Percentiles rank a stretch among this genome's conserved stretches.
Evolutionary conservation across 164 flowering plant genomes (phyloP).

Genomic region (Paratinospora sagittata): DNA sequence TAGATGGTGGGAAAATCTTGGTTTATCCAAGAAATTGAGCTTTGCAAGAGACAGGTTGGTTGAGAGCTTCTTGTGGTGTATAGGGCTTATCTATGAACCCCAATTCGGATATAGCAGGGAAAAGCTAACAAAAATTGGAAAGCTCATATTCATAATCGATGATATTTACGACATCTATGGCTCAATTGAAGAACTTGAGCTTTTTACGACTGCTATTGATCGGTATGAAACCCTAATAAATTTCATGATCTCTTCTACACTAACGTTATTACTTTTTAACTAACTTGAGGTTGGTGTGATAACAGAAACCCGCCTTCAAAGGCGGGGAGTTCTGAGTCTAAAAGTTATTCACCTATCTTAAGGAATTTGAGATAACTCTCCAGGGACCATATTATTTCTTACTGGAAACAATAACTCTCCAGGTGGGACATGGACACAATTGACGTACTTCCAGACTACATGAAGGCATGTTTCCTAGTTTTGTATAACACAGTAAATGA

Average conservation of each 20-base stretch:
- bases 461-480: conserved; percentile 39
- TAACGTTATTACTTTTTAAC: too few relatives aligned
- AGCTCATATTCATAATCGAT: conserved; percentile 27
- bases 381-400: neutral
- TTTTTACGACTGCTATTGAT: conserved; percentile 34
- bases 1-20: conserved; percentile 49
- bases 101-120: conserved; percentile 19
- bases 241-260: too few relatives aligned
- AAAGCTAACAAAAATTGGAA: conserved; percentile 30
- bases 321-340: too few relatives aligned
- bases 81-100: conserved; percentile 30
- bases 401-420: neutral
- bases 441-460: conserved; percentile 38
- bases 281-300: neutral
- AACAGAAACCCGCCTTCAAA: too few relatives aligned
- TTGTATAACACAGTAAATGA: conserved; percentile 30
- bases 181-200: conserved; percentile 32
- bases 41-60: conserved; percentile 41
- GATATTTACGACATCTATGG: conserved; percentile 44
- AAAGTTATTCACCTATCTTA: too few relatives aligned
- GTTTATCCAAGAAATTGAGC: conserved; percentile 17
- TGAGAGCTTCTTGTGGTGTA: conserved; percentile 33
- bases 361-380: too few relatives aligned
- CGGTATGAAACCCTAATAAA: conserved; percentile 14
- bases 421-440: conserved; percentile 47